Conservation (phyloP, 179 eudicot species). For the Monotropa hypopitys region DNA sequence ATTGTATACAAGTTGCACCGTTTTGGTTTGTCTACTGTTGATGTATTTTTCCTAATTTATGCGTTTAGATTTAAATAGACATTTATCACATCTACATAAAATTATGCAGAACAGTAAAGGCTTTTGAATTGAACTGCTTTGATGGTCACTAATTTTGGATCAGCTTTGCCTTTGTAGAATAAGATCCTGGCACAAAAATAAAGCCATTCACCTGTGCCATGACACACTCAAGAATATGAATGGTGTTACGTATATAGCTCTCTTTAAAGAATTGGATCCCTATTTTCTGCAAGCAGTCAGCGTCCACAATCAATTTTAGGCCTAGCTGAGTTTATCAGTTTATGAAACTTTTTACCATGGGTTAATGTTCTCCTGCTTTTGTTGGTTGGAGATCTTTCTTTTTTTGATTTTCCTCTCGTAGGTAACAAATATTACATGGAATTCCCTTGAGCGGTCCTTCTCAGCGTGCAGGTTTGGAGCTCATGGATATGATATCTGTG, state of each 20-base stretch:
- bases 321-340: neutral
- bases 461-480: too few relatives aligned
- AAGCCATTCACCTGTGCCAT: too few relatives aligned
- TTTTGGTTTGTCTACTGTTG: neutral
- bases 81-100: neutral
- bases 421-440: neutral
- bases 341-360: neutral
- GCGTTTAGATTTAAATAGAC: too few relatives aligned
- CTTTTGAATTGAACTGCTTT: neutral
- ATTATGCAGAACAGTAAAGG: neutral
- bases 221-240: neutral
- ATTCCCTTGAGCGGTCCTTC: neutral
- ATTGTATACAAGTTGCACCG: neutral
- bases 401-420: neutral
- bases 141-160: neutral
- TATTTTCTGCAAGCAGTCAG: neutral
- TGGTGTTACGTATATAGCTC: neutral
- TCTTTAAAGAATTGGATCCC: neutral
- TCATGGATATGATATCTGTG: too few relatives aligned
- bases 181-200: neutral
- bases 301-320: neutral
- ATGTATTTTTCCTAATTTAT: neutral
- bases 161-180: neutral
- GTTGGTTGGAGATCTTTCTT: neutral
- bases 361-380: neutral